phyloP scores from a whole-genome alignment of 2,329 filamentous ascomycete genomes.

The Geosmithia morbida region DNA sequence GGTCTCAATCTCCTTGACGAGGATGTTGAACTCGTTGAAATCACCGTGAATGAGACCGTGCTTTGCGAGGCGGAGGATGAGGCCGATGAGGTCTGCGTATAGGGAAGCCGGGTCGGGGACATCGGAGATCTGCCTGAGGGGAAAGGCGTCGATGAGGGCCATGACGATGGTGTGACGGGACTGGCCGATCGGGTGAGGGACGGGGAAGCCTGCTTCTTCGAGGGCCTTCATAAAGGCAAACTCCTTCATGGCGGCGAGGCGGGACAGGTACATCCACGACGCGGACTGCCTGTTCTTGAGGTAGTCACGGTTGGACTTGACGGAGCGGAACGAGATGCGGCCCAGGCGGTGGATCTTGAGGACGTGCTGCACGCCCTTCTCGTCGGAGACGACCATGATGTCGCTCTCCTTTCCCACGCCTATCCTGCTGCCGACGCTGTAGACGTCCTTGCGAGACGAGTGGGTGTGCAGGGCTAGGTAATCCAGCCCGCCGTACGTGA shows the following conservation, averaged over 20 bases:
- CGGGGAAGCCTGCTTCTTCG: constrained; percentile 69
- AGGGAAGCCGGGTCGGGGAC: constrained; percentile 74
- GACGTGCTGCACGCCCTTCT: constrained; percentile 62
- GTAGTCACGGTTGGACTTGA: constrained; percentile 94
- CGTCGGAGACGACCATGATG: constrained; percentile 82
- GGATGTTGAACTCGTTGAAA: constrained; percentile 98
- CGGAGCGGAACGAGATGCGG: constrained; percentile 90
- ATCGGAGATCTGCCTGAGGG: constrained; percentile 72
- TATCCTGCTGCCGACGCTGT: constrained; percentile 87
- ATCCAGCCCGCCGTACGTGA: constrained; percentile 93
- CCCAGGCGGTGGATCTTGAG: constrained; percentile 94
- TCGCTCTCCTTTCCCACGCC: constrained; percentile 97
- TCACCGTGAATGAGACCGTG: constrained; percentile 93
- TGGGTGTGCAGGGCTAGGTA: constrained; percentile 93
- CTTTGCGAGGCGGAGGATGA: constrained; percentile 71
- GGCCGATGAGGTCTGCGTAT: constrained; percentile 79
- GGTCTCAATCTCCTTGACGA: constrained; percentile 63
- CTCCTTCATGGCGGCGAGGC: constrained; percentile 85
- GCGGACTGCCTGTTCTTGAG: constrained; percentile 64
- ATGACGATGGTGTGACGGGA: constrained; percentile 94
- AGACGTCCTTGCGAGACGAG: constrained; percentile 64
- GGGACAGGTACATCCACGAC: constrained; percentile 97
- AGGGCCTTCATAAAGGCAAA: constrained; percentile 89
- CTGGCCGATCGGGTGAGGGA: constrained; percentile 77
- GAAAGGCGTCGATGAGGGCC: constrained; percentile 84